Percentiles rank a stretch among this genome's conserved stretches.
These are phyloP conservation scores for Xerocomus brunneocitrinus DNA, from an alignment of 768 basidiomycete species.

Conservation along the genomic window DNA sequence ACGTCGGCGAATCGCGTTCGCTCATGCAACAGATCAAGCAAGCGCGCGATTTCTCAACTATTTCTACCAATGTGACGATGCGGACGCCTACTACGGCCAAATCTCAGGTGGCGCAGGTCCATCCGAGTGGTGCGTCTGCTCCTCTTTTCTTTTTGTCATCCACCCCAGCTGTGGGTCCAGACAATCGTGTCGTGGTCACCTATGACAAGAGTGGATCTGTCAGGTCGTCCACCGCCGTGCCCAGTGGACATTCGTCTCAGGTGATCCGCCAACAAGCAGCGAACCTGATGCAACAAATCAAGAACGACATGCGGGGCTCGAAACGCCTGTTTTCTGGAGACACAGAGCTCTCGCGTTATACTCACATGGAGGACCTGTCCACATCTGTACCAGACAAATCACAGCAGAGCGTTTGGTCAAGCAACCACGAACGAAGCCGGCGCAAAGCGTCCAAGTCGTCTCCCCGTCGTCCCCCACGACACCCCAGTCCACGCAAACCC, in stretches of 20 bases:
- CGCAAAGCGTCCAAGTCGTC: slow-evolving; percentile 24
- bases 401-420: slow-evolving; percentile 28
- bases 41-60: slow-evolving; percentile 72
- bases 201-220: slow-evolving; percentile 13
- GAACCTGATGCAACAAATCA: slow-evolving; percentile 81
- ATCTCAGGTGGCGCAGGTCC: slow-evolving; percentile 4
- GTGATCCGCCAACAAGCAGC: slow-evolving; percentile 74
- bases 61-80: slow-evolving; percentile 56
- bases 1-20: slow-evolving; percentile 70
- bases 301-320: slow-evolving; percentile 62
- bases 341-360: slow-evolving; percentile 48
- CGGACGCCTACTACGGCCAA: slow-evolving; percentile 21
- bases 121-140: slow-evolving; percentile 15
- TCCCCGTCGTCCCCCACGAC: slow-evolving; percentile 33
- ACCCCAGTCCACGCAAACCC: slow-evolving; percentile 42
- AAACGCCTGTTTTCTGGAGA: slow-evolving; percentile 71
- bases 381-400: slow-evolving; percentile 15
- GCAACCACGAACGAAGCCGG: slow-evolving; percentile 25
- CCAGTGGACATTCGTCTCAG: slow-evolving; percentile 51
- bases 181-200: slow-evolving; percentile 9
- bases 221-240: slow-evolving; percentile 27
- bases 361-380: slow-evolving; percentile 14
- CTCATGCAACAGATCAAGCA: slow-evolving; percentile 80
- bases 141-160: background rate
- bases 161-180: slow-evolving; percentile 9